These are phyloP conservation scores for Penicillium sp. DNA, from an alignment of 2,329 filamentous ascomycete genomes.

Conservation along the genomic window DNA sequence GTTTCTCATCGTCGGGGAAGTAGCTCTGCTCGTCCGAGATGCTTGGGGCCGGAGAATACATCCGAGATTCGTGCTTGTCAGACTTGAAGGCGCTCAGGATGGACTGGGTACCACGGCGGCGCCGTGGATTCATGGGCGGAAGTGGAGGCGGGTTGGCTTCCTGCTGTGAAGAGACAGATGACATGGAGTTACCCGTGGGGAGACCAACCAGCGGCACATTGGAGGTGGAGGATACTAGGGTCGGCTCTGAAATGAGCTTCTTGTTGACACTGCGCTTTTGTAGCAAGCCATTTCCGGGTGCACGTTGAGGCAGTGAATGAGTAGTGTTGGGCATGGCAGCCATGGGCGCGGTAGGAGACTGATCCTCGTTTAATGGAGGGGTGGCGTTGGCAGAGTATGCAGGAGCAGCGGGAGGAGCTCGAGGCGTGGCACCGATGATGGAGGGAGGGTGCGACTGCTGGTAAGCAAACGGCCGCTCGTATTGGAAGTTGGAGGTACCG, in stretches of 20 bases:
- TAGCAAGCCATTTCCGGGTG: constrained; percentile 34
- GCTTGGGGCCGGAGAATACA: constrained; percentile 28
- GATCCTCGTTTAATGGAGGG: constrained; percentile 55
- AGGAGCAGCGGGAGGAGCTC: constrained; percentile 52
- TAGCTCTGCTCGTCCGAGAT: constrained; percentile 26
- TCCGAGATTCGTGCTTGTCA: constrained; percentile 38
- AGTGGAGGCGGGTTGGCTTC: constrained; percentile 58
- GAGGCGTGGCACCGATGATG: constrained; percentile 46
- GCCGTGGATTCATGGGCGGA: constrained; percentile 63
- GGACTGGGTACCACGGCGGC: constrained; percentile 54
- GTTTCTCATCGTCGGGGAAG: constrained; percentile 42
- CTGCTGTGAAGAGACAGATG: constrained; percentile 50
- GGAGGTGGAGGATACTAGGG: constrained; percentile 56
- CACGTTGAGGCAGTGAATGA: constrained; percentile 34
- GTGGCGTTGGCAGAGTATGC: constrained; percentile 57
- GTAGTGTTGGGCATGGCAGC: constrained; percentile 25
- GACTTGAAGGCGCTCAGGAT: constrained; percentile 45
- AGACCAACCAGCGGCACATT: constrained; percentile 62
- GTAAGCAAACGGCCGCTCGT: constrained; percentile 39
- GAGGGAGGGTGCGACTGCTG: constrained; percentile 32
- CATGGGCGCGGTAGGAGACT: constrained; percentile 42
- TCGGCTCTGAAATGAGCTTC: constrained; percentile 64
- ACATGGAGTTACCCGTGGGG: constrained; percentile 47
- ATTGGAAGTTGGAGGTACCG: constrained; percentile 39
- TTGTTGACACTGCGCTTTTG: constrained; percentile 65